phyloP scores from a whole-genome alignment of 768 basidiomycete species.

The Cantharellus anzutake region DNA sequence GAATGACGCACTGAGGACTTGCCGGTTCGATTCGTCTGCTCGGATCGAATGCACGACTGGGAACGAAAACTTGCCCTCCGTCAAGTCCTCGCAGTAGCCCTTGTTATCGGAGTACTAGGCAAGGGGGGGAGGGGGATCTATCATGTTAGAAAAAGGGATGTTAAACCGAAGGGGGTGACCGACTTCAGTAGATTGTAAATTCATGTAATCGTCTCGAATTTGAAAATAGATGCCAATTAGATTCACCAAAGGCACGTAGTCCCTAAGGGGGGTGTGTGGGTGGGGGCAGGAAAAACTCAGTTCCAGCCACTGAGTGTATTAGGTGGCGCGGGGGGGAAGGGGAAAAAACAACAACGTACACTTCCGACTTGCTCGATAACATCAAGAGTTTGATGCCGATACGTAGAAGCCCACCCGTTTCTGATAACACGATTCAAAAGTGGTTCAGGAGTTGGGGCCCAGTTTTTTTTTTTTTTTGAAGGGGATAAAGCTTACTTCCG shows the following conservation, averaged over 20 bases:
- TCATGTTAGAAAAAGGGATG: neutral
- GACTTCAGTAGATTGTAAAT: constrained; percentile 73
- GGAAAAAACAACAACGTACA: constrained; percentile 16
- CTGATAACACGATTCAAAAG: constrained; percentile 27
- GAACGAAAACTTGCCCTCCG: constrained; percentile 96
- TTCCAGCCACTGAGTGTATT: neutral
- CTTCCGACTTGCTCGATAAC: constrained; percentile 30
- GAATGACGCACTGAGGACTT: constrained; percentile 53
- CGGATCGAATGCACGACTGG: constrained; percentile 83
- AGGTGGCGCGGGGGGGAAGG: too few relatives aligned
- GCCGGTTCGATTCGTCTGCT: constrained; percentile 53
- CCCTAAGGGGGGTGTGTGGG: constrained; percentile 23
- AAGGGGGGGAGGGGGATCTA: neutral
- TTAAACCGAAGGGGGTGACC: neutral
- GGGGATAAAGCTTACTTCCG: constrained; percentile 46
- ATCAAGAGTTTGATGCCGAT: constrained; percentile 94
- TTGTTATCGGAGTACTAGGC: constrained; percentile 54
- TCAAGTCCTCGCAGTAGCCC: constrained; percentile 63
- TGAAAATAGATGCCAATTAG: constrained; percentile 91
- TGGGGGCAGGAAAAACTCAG: neutral
- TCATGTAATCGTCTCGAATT: constrained; percentile 96
- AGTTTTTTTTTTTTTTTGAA: too few relatives aligned
- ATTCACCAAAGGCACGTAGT: constrained; percentile 86
- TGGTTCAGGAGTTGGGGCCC: neutral
- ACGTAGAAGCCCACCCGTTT: constrained; percentile 85